Conservation (phyloP, 495 filamentous ascomycete species). For the Thermothielavioides terrestris region DNA sequence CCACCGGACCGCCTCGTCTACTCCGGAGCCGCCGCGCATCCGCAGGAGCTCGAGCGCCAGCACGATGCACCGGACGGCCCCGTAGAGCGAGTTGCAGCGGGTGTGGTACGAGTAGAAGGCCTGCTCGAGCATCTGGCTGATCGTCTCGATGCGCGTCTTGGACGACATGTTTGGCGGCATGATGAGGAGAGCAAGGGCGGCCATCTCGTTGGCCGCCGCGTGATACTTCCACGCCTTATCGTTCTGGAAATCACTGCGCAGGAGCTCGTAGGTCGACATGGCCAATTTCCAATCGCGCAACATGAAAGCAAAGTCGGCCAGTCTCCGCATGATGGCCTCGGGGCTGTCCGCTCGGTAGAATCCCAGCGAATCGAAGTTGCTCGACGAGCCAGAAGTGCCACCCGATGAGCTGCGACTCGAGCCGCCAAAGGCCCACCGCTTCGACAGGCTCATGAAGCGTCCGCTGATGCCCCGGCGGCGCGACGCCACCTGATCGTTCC, state of each 20-base stretch:
- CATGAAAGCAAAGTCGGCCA: conserved; percentile 95
- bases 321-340: conserved; percentile 84
- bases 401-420: conserved; percentile 39
- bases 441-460: conserved; percentile 84
- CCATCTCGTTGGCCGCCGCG: conserved; percentile 88
- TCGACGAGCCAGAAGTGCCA: conserved; percentile 31
- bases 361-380: conserved; percentile 72
- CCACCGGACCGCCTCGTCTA: conserved; percentile 84
- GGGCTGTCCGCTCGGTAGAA: conserved; percentile 77
- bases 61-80: conserved; percentile 66
- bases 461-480: conserved; percentile 77
- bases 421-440: conserved; percentile 70
- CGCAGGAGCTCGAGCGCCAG: conserved; percentile 74
- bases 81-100: conserved; percentile 64
- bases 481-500: conserved; percentile 98
- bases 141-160: conserved; percentile 64
- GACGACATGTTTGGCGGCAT: conserved; percentile 59
- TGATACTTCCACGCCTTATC: conserved; percentile 97
- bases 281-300: conserved; percentile 92
- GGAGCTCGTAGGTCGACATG: conserved; percentile 78
- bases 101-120: conserved; percentile 88
- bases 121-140: conserved; percentile 79
- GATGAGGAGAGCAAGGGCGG: conserved; percentile 70
- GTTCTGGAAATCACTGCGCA: conserved; percentile 78
- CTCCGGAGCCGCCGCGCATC: conserved; percentile 63